Conservation (phyloP, 2,329 filamentous ascomycete species). For the Epichloe gansuensis region DNA sequence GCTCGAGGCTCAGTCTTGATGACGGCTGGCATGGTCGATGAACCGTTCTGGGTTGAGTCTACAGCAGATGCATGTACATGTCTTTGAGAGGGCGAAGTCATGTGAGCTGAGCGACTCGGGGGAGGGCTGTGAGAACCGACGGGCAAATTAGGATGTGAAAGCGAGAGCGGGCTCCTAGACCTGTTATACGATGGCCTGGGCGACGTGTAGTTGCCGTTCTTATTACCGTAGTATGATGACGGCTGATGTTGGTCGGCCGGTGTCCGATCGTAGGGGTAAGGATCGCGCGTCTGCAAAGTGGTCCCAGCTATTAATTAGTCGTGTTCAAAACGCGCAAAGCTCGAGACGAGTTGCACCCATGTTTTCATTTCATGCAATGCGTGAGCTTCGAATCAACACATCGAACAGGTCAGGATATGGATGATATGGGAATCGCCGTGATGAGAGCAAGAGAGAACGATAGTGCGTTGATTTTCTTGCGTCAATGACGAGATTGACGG, state of each 20-base stretch:
- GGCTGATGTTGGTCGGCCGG: conserved; percentile 29
- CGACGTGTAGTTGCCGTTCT: conserved; percentile 34
- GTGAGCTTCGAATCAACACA: neutral
- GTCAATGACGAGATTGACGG: neutral
- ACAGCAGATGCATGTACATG: conserved; percentile 28
- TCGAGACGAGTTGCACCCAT: neutral
- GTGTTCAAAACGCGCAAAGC: neutral
- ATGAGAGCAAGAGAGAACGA: neutral
- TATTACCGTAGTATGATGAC: conserved; percentile 34
- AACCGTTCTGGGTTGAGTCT: conserved; percentile 28
- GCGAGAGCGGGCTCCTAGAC: conserved; percentile 37
- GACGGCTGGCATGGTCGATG: conserved; percentile 22
- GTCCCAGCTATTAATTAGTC: neutral
- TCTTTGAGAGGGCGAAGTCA: conserved; percentile 35
- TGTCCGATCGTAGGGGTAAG: conserved; percentile 32
- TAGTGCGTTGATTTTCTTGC: neutral
- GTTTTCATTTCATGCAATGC: neutral
- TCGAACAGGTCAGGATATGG: neutral
- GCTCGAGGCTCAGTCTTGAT: conserved; percentile 28
- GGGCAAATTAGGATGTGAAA: conserved; percentile 33
- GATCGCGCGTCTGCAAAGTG: conserved; percentile 32
- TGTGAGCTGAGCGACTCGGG: conserved; percentile 21
- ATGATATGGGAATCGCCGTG: neutral
- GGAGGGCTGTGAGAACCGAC: conserved; percentile 32
- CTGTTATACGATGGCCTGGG: conserved; percentile 31